These are phyloP conservation scores for Ophiosphaerella korrae DNA, from an alignment of 2,329 filamentous ascomycete species.

Conservation along the genomic window DNA sequence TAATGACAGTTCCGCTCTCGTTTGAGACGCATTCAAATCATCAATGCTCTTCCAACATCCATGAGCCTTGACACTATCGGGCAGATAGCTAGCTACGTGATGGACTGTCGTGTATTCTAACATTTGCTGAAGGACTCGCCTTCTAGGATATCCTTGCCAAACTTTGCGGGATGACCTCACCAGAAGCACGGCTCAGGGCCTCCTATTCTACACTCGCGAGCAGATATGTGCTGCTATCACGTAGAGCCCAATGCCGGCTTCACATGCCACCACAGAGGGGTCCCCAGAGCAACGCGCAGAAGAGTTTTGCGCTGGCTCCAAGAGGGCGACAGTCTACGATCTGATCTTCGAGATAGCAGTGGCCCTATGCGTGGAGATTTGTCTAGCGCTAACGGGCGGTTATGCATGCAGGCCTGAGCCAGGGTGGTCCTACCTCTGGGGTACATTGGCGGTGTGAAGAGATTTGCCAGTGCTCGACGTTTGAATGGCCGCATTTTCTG, in stretches of 20 bases:
- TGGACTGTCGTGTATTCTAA: no score
- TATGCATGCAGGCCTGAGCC: constrained; percentile 3
- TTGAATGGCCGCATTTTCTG: neutral
- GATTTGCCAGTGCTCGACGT: neutral
- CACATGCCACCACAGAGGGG: neutral
- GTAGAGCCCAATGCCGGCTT: no score
- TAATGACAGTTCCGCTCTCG: neutral
- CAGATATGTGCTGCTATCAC: no score
- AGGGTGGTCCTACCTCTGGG: neutral
- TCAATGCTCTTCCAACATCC: no score
- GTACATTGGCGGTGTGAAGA: constrained; percentile 6
- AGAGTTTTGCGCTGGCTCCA: neutral
- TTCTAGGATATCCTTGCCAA: no score
- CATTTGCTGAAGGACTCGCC: no score
- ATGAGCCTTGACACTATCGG: no score
- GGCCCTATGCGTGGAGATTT: neutral
- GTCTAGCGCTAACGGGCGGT: constrained; percentile 6
- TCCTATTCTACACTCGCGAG: no score
- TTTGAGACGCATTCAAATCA: no score
- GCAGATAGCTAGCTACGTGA: no score
- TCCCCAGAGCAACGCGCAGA: constrained; percentile 3
- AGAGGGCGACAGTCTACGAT: neutral
- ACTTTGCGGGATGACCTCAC: no score
- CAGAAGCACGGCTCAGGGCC: no score
- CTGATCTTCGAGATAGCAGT: constrained; percentile 5